Evolutionary conservation across 2,329 filamentous ascomycete genomes (phyloP), one percentile per base, ranked within the genome.

Genomic region (Paracoccidioides brasiliensis): DNA sequence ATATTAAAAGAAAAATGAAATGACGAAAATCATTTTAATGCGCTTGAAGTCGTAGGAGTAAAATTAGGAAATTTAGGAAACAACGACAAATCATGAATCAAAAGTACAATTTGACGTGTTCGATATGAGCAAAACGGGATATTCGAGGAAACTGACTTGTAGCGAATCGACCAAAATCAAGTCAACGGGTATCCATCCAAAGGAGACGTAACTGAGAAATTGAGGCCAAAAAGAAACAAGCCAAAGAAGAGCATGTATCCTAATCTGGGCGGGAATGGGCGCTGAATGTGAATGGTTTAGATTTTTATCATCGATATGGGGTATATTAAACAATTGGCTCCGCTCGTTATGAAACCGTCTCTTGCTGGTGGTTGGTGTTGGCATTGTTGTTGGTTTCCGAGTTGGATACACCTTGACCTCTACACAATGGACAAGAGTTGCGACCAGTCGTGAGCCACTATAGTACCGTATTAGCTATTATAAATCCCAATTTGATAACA

Each of bases 361-460:
- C 53, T 30, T 54, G 43, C 35, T 46, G 43, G 22, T 22, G 22
- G 43, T 40, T 46, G 37, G 32, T n/a, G 28, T 15, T 41, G n/a
- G 9, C 49, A n/a, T 60, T 7, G 46, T 50, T 32, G 46, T 50
- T 38, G 33, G 3, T 37, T 15, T 50, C 46, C 3, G 46, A 55
- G 15, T 80, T 78, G 42, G 79, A 73, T 5, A 82, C 79, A 38
- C 79, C 79, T 64, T 80, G 76, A 41, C 78, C 78, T 63, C 80
- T 73, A 64, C 80, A 83, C 30, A 83, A 72, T 3, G 80, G 80
- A 63, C 80, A 83, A 3, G 80, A 83, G 64, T 83, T 83, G 55
- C 80, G 80, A 52, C 80, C 80, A 56, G 82, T 85, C 15, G 81
- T 85, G 49, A 86, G 72, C 83, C 83, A 86, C 81, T 85, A 40